Conservation (phyloP, 208 protist species). For the Phytomonas francai region DNA sequence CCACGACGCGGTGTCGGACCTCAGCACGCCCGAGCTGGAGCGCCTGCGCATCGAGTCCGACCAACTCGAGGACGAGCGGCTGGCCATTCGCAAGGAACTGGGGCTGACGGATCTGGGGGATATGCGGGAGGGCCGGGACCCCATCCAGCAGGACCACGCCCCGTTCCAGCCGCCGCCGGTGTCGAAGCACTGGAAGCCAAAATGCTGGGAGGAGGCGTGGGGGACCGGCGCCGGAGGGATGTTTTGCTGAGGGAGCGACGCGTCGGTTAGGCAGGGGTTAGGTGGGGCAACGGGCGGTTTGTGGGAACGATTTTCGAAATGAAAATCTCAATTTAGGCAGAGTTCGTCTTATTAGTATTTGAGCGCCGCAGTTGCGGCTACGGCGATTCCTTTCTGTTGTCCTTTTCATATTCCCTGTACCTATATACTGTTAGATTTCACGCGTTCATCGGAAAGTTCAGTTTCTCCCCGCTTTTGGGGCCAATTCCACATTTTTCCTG, state of each 20-base stretch:
- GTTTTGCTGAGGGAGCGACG: constrained; percentile 6
- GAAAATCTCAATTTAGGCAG: too few species aligned
- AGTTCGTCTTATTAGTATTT: too few species aligned
- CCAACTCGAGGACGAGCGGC: constrained; percentile 78
- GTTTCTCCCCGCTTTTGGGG: too few species aligned
- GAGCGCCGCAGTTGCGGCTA: neutral
- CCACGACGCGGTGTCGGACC: constrained; percentile 79
- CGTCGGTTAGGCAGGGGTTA: too few species aligned
- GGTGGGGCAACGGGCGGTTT: too few species aligned
- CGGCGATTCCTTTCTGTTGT: neutral
- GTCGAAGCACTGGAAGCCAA: constrained; percentile 83
- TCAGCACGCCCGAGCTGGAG: constrained; percentile 81
- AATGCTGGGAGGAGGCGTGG: constrained; percentile 86
- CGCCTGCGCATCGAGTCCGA: constrained; percentile 71
- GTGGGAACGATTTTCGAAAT: too few species aligned
- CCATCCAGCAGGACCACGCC: constrained; percentile 51
- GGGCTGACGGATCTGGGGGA: constrained; percentile 81
- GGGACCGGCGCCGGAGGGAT: constrained; percentile 58
- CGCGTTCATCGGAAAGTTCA: too few species aligned
- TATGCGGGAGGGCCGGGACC: constrained; percentile 71
- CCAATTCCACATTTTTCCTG: too few species aligned
- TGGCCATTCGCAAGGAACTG: constrained; percentile 75
- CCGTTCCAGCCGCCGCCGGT: constrained; percentile 75
- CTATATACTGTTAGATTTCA: too few species aligned
- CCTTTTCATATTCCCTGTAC: too few species aligned